Conservation (phyloP, 2,329 filamentous ascomycete species). For the Aspergillus hiratsukae region DNA sequence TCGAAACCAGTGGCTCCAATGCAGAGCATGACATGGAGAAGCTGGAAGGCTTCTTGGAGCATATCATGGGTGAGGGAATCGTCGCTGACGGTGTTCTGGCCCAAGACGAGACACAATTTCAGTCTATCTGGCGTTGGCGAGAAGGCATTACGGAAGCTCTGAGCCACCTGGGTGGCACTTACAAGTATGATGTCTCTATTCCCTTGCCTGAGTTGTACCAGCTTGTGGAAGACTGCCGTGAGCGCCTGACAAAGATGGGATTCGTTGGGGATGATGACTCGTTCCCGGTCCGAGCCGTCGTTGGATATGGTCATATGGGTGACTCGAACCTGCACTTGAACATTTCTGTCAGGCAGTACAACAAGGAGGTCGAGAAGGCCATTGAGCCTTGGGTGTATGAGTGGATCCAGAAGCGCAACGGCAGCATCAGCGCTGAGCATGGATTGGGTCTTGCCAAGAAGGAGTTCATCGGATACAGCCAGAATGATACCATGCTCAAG, state of each 20-base stretch:
- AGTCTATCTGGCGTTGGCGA: constrained; percentile 82
- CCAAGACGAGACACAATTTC: constrained; percentile 86
- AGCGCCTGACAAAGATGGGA: constrained; percentile 66
- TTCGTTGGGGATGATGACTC: constrained; percentile 72
- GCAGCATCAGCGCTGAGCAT: constrained; percentile 96
- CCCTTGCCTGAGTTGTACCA: constrained; percentile 81
- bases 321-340: constrained; percentile 95
- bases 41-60: constrained; percentile 81
- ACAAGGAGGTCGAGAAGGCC: constrained; percentile 77
- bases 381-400: constrained; percentile 97
- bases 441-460: constrained; percentile 93
- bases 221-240: constrained; percentile 79
- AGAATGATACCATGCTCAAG: constrained; percentile 77
- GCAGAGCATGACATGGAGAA: constrained; percentile 90
- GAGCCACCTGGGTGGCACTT: constrained; percentile 87
- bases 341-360: constrained; percentile 74
- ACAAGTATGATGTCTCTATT: constrained; percentile 98
- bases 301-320: constrained; percentile 98
- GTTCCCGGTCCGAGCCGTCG: constrained; percentile 78
- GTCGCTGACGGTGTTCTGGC: constrained; percentile 87
- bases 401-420: constrained; percentile 83
- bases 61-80: constrained; percentile 83
- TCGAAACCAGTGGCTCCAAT: constrained; percentile 95
- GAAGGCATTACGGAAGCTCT: constrained; percentile 89
- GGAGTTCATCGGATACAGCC: constrained; percentile 88